A percentile compares a stretch with the other conserved stretches of the same genome.
Evolutionary conservation across 179 eudicot genomes (phyloP).

Genomic region (Silene noctiflora): DNA sequence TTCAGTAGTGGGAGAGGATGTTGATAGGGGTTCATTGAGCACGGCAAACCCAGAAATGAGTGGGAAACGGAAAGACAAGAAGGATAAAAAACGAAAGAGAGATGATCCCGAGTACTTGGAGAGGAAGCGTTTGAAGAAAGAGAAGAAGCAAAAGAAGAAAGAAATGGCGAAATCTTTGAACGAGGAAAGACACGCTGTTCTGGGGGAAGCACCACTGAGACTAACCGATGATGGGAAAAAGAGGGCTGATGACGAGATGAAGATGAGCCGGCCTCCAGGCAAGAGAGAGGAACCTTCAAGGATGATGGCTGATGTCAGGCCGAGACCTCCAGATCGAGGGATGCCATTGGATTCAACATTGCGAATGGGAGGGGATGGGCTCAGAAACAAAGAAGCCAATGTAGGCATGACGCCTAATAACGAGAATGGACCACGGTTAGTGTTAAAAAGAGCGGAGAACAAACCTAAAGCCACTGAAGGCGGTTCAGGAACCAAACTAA

Average conservation of each 20-base stretch:
- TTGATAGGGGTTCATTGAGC: slow-evolving; percentile 34
- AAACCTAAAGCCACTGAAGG: slow-evolving; percentile 36
- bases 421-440: slow-evolving; percentile 31
- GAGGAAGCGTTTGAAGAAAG: slow-evolving; percentile 72
- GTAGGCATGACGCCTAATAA: slow-evolving; percentile 27
- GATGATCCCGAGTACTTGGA: slow-evolving; percentile 76
- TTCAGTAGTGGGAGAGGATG: slow-evolving; percentile 30
- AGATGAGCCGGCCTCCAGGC: slow-evolving; percentile 17
- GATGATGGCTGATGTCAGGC: background rate
- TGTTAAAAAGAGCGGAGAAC: slow-evolving; percentile 27
- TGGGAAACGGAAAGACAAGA: slow-evolving; percentile 37
- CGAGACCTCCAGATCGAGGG: slow-evolving; percentile 12
- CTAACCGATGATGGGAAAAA: background rate
- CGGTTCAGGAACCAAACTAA: slow-evolving; percentile 47
- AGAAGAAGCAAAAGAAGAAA: slow-evolving; percentile 72
- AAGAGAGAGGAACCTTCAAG: slow-evolving; percentile 13
- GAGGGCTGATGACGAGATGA: slow-evolving; percentile 15
- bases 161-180: slow-evolving; percentile 53
- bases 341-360: slow-evolving; percentile 2
- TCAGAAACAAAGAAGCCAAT: slow-evolving; percentile 13
- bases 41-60: slow-evolving; percentile 18
- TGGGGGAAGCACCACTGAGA: slow-evolving; percentile 1
- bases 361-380: slow-evolving; percentile 10
- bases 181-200: slow-evolving; percentile 19
- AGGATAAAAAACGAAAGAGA: slow-evolving; percentile 57